Evolutionary conservation across 768 basidiomycete genomes (phyloP).

Genomic region (Lactarius vividus): DNA sequence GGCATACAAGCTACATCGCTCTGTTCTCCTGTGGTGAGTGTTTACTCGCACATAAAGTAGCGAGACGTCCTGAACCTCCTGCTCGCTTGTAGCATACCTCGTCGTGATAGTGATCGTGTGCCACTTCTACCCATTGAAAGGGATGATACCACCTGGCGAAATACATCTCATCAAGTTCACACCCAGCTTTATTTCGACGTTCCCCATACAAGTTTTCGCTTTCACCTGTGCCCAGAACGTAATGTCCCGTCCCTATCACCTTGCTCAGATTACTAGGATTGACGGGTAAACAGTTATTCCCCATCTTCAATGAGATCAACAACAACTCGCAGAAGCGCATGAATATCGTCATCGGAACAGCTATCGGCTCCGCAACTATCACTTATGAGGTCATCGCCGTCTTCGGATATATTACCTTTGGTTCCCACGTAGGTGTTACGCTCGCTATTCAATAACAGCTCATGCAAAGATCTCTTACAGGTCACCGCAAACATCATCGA

Average conservation of each 20-base stretch:
- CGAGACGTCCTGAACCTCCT: slow-evolving; percentile 14
- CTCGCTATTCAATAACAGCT: background rate
- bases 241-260: slow-evolving; percentile 30
- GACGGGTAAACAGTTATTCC: slow-evolving; percentile 64
- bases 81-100: slow-evolving; percentile 55
- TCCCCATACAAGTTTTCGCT: slow-evolving; percentile 92
- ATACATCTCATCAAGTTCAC: slow-evolving; percentile 71
- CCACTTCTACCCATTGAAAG: slow-evolving; percentile 72
- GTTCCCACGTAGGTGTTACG: slow-evolving; percentile 58
- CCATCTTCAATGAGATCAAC: slow-evolving; percentile 88
- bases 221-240: slow-evolving; percentile 95
- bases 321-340: slow-evolving; percentile 77
- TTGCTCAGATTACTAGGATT: slow-evolving; percentile 1
- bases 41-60: background rate
- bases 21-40: slow-evolving; percentile 83
- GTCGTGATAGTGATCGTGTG: slow-evolving; percentile 76
- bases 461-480: slow-evolving; percentile 35
- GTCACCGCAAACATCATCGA: slow-evolving; percentile 93
- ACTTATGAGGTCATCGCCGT: slow-evolving; percentile 88
- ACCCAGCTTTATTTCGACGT: slow-evolving; percentile 73
- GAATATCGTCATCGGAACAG: slow-evolving; percentile 82
- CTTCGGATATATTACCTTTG: slow-evolving; percentile 93
- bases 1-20: slow-evolving; percentile 90
- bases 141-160: slow-evolving; percentile 61
- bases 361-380: slow-evolving; percentile 80